These are phyloP conservation scores for Bruguiera gymnorhiza DNA, from an alignment of 345 rosid genomes.

Conservation along the genomic window DNA sequence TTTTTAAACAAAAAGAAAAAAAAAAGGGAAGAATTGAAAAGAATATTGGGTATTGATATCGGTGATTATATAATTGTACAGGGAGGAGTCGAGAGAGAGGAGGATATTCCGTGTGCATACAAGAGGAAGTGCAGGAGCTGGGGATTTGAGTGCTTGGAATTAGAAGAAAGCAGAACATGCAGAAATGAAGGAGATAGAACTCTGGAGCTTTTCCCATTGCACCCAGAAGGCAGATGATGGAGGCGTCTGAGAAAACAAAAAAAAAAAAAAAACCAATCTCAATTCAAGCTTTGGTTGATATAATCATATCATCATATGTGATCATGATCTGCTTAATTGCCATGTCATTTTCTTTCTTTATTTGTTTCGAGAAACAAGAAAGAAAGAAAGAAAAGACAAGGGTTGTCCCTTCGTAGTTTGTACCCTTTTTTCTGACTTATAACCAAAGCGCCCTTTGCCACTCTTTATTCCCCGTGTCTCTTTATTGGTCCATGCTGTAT, in stretches of 20 bases:
- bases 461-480: conserved; percentile 1
- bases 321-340: conserved; percentile 1
- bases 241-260: conserved; percentile 5
- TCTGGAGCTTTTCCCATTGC: conserved; percentile 93
- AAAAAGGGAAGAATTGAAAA: too few species aligned
- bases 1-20: too few species aligned
- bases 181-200: conserved; percentile 60
- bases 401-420: conserved; percentile 11
- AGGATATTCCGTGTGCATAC: conserved; percentile 47
- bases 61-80: conserved; percentile 4
- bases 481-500: background rate
- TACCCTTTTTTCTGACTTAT: conserved; percentile 23
- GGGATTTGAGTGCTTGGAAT: conserved; percentile 66
- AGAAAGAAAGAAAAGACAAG: conserved; percentile 10
- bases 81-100: conserved; percentile 42
- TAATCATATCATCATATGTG: background rate
- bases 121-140: conserved; percentile 92
- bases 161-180: conserved; percentile 34
- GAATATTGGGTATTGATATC: too few species aligned
- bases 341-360: conserved; percentile 12
- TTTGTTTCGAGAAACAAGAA: conserved; percentile 1
- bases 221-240: conserved; percentile 73
- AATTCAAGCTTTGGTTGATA: background rate
- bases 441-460: conserved; percentile 22
- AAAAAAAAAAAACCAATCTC: background rate